A percentile compares a stretch with the other conserved stretches of the same genome.
These are phyloP conservation scores for Pelargonium fulgidum DNA, from an alignment of 441 rosid species.

Conservation along the genomic window DNA sequence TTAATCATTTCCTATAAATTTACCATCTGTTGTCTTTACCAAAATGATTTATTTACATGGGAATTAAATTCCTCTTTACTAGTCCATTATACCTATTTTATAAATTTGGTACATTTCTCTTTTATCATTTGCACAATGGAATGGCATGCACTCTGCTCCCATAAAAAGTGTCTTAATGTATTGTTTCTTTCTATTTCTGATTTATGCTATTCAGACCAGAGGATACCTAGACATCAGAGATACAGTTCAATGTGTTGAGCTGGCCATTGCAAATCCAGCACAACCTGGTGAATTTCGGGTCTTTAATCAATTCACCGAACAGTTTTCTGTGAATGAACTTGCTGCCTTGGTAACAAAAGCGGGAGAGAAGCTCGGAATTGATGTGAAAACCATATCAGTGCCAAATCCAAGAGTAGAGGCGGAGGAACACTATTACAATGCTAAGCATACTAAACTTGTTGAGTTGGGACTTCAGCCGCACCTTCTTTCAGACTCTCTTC, in stretches of 20 bases:
- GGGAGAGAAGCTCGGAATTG: conserved; percentile 69
- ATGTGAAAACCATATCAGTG: conserved; percentile 59
- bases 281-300: conserved; percentile 77
- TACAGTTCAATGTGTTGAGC: conserved; percentile 91
- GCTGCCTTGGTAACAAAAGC: conserved; percentile 82
- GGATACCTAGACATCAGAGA: conserved; percentile 97
- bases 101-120: too few relatives aligned
- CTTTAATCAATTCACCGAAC: conserved; percentile 92
- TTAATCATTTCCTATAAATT: too few relatives aligned
- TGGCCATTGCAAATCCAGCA: conserved; percentile 86
- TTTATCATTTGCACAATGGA: too few relatives aligned
- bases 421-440: conserved; percentile 95
- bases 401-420: conserved; percentile 97
- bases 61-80: too few relatives aligned
- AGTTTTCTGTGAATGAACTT: conserved; percentile 81
- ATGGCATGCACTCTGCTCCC: too few relatives aligned
- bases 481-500: conserved; percentile 78
- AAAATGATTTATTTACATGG: too few relatives aligned
- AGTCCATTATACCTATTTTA: too few relatives aligned
- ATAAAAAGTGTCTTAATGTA: not conserved
- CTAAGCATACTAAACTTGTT: conserved; percentile 84
- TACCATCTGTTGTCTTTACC: too few relatives aligned
- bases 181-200: not conserved
- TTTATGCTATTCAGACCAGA: conserved; percentile 53
- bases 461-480: conserved; percentile 89